phyloP scores from a whole-genome alignment of 1,284 basidiomycete species.

The Sporisorium iseilematis-ciliati region DNA sequence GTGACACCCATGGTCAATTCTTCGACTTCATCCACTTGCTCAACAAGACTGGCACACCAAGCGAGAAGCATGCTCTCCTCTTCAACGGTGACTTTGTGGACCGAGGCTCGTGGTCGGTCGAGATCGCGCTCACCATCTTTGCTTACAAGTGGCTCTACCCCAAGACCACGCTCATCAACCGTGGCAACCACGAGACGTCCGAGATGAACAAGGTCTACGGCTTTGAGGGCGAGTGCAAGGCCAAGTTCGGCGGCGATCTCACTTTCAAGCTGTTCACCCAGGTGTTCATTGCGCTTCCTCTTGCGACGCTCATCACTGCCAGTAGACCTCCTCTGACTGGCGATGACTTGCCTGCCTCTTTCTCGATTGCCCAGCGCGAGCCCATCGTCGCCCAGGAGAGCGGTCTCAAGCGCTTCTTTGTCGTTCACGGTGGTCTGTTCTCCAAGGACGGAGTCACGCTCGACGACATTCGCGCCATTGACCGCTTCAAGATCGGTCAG shows the following conservation, averaged over 20 bases:
- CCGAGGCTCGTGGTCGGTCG: constrained; percentile 95
- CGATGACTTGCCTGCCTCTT: constrained; percentile 51
- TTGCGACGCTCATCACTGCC: constrained; percentile 86
- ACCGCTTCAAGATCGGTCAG: constrained; percentile 83
- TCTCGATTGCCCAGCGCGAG: constrained; percentile 57
- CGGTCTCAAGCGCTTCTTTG: constrained; percentile 87
- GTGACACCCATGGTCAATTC: constrained; percentile 74
- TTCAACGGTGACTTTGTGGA: constrained; percentile 77
- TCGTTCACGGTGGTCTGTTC: constrained; percentile 92
- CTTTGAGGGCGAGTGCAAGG: constrained; percentile 94
- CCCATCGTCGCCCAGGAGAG: constrained; percentile 82
- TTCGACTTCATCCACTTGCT: constrained; percentile 92
- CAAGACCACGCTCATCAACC: constrained; percentile 71
- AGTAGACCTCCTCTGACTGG: constrained; percentile 75
- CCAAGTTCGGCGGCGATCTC: constrained; percentile 65
- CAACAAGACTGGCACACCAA: constrained; percentile 78
- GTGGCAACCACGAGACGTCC: constrained; percentile 97
- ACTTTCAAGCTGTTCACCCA: constrained; percentile 68
- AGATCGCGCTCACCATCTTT: constrained; percentile 92
- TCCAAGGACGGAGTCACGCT: constrained; percentile 92
- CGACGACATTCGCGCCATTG: constrained; percentile 89
- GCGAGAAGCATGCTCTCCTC: constrained; percentile 61
- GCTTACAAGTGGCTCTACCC: constrained; percentile 85
- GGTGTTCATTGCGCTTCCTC: constrained; percentile 73
- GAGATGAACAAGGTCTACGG: constrained; percentile 78